Base-by-base conservation (phyloP, 202 grass and related monocot genomes). In the Eragrostis tef region DNA sequence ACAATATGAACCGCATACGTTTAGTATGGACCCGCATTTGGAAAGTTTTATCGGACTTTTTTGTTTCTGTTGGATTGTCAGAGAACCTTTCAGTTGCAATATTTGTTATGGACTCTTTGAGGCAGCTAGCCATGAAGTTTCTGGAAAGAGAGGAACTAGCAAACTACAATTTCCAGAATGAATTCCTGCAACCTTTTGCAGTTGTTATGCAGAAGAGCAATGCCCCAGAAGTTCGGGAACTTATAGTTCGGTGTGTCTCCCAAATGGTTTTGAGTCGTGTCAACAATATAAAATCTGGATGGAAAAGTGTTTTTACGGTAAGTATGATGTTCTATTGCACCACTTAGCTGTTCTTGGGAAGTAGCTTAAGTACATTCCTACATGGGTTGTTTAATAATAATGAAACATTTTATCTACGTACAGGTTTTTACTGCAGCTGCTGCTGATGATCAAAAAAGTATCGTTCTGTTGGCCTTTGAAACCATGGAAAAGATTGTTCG, bases 91-190 rank as follows among this genome's bases (percentile, higher is more conserved):
- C 96, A 56, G 93, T 99, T 73, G 96, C 96, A 87, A 99, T 99
- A 78, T 99, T 99, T 83, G 96, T 96, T 49, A 99, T 99, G 96
- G 96, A 99, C 84, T 93, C 96, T 31, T 87, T 99, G 83, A 88
- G 96, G 79, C 96, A 99, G 81, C 81, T 99, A 63, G 85, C 96
- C 11, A 99, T 99, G 96, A 99, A 99, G 73, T 99, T 99, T 79
- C 83, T 99, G 42, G 96, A 99, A 84, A 87, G 96, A 81, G 93
- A 99, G 48, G 96, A 99, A 74, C 83, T 99, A 62, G 90, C 96
- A 71, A 99, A 99, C 88, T 99, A 99, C 80, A 99, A 99, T 87
- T 99, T 96, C 64, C 96, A 99, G 62, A 99, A 99, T 88, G 96
- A 99, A 86, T 99, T 96, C 79, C 62, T 99, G 83, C 92, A 76